Evolutionary conservation across 345 rosid species (phyloP).

Genomic region (Ceriops decandra): DNA sequence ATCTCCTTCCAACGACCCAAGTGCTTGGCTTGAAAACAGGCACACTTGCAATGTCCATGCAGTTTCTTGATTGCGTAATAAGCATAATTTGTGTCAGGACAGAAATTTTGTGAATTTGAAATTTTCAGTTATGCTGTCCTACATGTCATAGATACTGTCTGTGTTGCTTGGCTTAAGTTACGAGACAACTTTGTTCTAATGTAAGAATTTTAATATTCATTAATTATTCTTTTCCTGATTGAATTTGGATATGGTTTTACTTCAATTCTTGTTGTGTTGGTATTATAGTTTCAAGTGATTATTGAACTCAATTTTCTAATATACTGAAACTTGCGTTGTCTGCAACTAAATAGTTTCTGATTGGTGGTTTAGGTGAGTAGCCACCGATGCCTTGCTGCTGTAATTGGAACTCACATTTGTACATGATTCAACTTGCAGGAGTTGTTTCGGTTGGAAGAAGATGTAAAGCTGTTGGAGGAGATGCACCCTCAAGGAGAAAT

Average conservation of each 20-base stretch:
- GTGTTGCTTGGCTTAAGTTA: neutral
- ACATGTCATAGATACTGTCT: no score
- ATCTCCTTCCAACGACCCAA: no score
- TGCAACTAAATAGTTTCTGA: neutral
- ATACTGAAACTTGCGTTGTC: neutral
- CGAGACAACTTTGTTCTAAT: neutral
- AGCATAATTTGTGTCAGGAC: no score
- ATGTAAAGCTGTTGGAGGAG: slow-evolving; percentile 93
- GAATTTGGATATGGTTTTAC: neutral
- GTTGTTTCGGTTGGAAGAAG: slow-evolving; percentile 90
- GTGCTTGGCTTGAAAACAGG: no score
- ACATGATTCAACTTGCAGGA: slow-evolving; percentile 51
- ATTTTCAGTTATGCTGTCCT: no score
- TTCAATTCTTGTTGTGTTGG: neutral
- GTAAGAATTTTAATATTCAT: neutral
- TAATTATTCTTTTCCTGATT: neutral
- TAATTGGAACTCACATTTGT: slow-evolving; percentile 16
- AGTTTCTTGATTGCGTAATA: no score
- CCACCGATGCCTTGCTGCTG: neutral
- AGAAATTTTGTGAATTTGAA: no score
- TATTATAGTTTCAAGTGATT: neutral
- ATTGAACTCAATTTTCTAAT: neutral
- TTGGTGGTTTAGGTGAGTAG: slow-evolving; percentile 1
- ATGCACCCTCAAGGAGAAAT: slow-evolving; percentile 96
- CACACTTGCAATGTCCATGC: no score